Base-by-base conservation (phyloP, 1,284 basidiomycete genomes). In the Boletus sp. region DNA sequence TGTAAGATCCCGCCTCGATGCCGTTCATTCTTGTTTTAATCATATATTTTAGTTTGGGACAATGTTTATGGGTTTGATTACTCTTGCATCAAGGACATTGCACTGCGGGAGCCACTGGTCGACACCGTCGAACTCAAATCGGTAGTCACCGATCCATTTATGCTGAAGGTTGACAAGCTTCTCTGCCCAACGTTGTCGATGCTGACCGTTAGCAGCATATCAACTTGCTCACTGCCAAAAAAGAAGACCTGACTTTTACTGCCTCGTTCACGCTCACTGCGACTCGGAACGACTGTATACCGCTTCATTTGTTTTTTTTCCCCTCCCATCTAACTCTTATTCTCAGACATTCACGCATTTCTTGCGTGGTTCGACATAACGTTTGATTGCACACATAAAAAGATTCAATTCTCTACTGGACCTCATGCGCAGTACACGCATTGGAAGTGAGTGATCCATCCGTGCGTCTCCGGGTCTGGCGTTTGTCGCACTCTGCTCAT, bases 31-130 rank as follows among this genome's bases (percentile, higher is more conserved):
- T 19, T 36, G 25, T 35, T 40, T 36, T 38, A 34, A 57, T 30
- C n/a, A 30, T 16, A 34, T 16, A 9, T 40, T 22, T 8, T 26
- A 95, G 93, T 97, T 78, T 99, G 96, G 96, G 94, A 98, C 67
- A 95, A 98, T 62, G 96, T 99, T 25, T 99, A 99, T 70, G 96
- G 96, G 36, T 99, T 99, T 69, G 94, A 99, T 73, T 99, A 94
- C 72, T 96, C 93, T 39, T 98, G 95, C 71, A 99, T 99, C 80
- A 98, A 99, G 72, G 94, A 97, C 66, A 97, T 99, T 64, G 96
- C 96, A 4, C 75, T 99, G 46, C 82, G 88, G 39, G 96, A 99
- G 69, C 96, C 96, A 35, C 75, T 99, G 19, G 96, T 99, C 29
- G 96, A 99, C 73, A 97, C 94, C 19, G 96, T 99, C 51, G 94